phyloP scores from a whole-genome alignment of 768 basidiomycete species.

The Imleria badia region DNA sequence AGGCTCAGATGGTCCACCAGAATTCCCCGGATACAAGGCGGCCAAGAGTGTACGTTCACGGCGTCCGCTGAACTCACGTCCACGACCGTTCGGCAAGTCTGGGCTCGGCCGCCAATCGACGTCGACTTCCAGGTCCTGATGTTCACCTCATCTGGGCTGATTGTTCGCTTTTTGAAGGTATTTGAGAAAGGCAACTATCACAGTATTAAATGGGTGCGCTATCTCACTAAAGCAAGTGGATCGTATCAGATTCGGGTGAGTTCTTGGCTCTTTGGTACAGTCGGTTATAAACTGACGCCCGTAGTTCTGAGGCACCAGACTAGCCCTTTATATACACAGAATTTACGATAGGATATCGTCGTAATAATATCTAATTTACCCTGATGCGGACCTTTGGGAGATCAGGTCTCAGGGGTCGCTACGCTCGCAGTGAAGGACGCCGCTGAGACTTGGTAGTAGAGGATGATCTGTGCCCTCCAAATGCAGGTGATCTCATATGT shows the following conservation, averaged over 20 bases:
- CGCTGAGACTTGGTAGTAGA: no score
- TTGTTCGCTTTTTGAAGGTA: conserved; percentile 96
- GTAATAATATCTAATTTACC: conserved; percentile 29
- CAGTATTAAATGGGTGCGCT: conserved; percentile 94
- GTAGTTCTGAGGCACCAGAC: conserved; percentile 28
- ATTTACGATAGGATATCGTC: conserved; percentile 27
- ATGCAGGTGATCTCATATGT: conserved; percentile 27
- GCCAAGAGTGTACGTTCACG: conserved; percentile 83
- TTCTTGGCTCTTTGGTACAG: conserved; percentile 13
- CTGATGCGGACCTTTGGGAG: conserved; percentile 11
- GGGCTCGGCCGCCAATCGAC: conserved; percentile 97
- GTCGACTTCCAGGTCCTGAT: conserved; percentile 99
- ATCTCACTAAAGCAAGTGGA: conserved; percentile 91
- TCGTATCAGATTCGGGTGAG: conserved; percentile 92
- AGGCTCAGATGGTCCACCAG: conserved; percentile 40
- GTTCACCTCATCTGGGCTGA: conserved; percentile 95
- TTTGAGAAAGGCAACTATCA: conserved; percentile 96
- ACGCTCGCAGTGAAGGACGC: no score
- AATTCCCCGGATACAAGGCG: conserved; percentile 89
- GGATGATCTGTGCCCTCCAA: conserved; percentile 20
- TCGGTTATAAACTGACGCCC: neutral
- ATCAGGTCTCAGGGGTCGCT: no score
- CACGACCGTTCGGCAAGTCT: conserved; percentile 91
- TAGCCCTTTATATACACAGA: conserved; percentile 18
- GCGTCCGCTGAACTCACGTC: conserved; percentile 82